phyloP scores from a whole-genome alignment of 164 flowering plant genomes.

The Akebia trifoliata region DNA sequence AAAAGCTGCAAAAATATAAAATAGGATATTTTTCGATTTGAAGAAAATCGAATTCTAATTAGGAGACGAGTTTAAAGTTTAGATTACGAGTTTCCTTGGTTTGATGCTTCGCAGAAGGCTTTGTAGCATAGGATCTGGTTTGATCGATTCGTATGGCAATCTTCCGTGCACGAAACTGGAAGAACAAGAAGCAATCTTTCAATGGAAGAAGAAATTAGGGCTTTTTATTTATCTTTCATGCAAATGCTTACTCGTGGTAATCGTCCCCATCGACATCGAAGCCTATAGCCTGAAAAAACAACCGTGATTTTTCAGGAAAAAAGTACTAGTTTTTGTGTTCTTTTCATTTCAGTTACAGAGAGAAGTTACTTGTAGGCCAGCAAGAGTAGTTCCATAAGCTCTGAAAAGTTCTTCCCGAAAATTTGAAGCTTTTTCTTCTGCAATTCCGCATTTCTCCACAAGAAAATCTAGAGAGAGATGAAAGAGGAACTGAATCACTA shows the following conservation, averaged over 20 bases:
- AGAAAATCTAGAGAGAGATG: constrained; percentile 65
- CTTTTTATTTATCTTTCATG: too few species aligned
- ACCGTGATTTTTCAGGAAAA: neutral
- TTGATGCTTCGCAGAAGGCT: constrained; percentile 51
- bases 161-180: constrained; percentile 75
- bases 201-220: too few species aligned
- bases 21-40: neutral
- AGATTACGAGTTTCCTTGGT: constrained; percentile 64
- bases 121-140: constrained; percentile 48
- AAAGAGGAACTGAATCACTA: too few species aligned
- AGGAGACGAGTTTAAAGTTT: neutral
- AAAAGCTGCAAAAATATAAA: constrained; percentile 50
- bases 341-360: neutral
- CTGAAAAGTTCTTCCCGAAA: constrained; percentile 60
- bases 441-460: constrained; percentile 57
- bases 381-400: constrained; percentile 79
- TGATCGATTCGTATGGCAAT: constrained; percentile 70
- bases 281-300: constrained; percentile 21
- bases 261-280: constrained; percentile 22
- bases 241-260: constrained; percentile 28
- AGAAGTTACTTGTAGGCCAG: constrained; percentile 72
- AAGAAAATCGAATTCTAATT: neutral
- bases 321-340: neutral
- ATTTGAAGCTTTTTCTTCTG: constrained; percentile 43
- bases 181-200: too few species aligned